Evolutionary conservation across 495 filamentous ascomycete genomes (phyloP), one percentile per base, ranked within the genome.

Genomic region (Pyronema domesticum): DNA sequence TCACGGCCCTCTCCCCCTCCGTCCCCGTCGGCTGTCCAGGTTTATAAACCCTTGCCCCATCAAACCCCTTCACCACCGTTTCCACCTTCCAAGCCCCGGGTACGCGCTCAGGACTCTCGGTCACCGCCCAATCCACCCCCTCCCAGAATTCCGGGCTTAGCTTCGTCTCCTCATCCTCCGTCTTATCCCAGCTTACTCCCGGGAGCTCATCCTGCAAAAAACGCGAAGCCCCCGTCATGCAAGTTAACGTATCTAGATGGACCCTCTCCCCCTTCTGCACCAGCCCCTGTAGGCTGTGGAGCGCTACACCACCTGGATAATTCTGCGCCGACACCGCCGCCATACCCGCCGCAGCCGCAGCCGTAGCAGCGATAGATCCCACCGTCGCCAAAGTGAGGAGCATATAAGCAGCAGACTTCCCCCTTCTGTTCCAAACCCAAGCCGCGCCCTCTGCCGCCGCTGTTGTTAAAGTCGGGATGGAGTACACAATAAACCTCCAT

Each of bases 401-500:
- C n/a, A 68, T 63, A 52, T 82, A 80, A 18, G 46, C 37, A 14
- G 73, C 6, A 0, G 72, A 75, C 55, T 87, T 88, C 0, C 68
- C 59, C 11, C 81, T 72, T 18, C 80, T 77, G 0, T 73, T 79
- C 75, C 81, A 91, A 55, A 94, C 74, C 66, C 81, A 82, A 15
- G 76, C 73, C 1, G 86, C 83, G 14, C 80, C 80, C 0, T 86
- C 71, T 0, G 87, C 80, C 7, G 88, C 82, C 15, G 79, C 74
- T 5, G 85, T 83, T 0, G 91, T 94, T 5, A 95, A 69, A 0
- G 79, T 71, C 0, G 93, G 93, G 43, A 94, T 73, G 59, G 78
- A 72, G 69, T 96, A 96, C 55, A 96, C 73, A 58, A 99, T 83
- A 71, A 99, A 99, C 15, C 91, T 83, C 71, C 85, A 84, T 69